These are phyloP conservation scores for Pseudogymnoascus sp. DNA, from an alignment of 2,329 filamentous ascomycete genomes.

Conservation along the genomic window DNA sequence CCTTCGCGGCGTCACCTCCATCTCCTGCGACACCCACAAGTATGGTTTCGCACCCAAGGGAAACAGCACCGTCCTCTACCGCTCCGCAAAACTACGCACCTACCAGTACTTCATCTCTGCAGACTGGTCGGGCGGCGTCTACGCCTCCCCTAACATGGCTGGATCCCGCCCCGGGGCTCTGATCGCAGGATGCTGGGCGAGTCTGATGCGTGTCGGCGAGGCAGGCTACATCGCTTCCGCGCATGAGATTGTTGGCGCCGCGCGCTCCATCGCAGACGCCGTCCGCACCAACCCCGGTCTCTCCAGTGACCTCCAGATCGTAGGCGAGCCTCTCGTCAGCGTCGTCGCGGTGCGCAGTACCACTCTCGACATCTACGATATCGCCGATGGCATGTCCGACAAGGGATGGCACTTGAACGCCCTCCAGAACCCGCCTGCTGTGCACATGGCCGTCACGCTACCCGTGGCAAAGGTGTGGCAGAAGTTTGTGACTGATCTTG, in stretches of 20 bases:
- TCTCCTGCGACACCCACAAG: slow-evolving; percentile 96
- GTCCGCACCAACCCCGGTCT: slow-evolving; percentile 64
- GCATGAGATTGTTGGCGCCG: slow-evolving; percentile 75
- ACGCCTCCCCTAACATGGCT: slow-evolving; percentile 85
- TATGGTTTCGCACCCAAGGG: slow-evolving; percentile 98
- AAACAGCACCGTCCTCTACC: slow-evolving; percentile 89
- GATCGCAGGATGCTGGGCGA: slow-evolving; percentile 94
- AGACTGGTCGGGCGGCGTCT: slow-evolving; percentile 93
- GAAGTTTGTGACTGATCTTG: slow-evolving; percentile 64
- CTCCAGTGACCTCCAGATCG: slow-evolving; percentile 62
- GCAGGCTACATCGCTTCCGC: slow-evolving; percentile 81
- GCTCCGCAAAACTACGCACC: slow-evolving; percentile 64
- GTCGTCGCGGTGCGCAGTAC: slow-evolving; percentile 83
- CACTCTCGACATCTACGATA: slow-evolving; percentile 85
- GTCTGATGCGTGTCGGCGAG: slow-evolving; percentile 81
- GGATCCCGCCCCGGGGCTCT: slow-evolving; percentile 87
- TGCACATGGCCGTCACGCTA: slow-evolving; percentile 88
- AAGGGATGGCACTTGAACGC: slow-evolving; percentile 96
- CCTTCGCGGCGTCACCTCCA: slow-evolving; percentile 86
- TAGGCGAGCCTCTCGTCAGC: slow-evolving; percentile 80
- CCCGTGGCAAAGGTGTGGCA: slow-evolving; percentile 78
- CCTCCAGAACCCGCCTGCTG: slow-evolving; percentile 80
- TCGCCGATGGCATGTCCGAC: slow-evolving; percentile 76
- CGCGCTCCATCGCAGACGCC: slow-evolving; percentile 72
- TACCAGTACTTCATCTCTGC: slow-evolving; percentile 97